Conservation (phyloP, 805 yeast genomes). For the Kodamaea hsintzibuensis region DNA sequence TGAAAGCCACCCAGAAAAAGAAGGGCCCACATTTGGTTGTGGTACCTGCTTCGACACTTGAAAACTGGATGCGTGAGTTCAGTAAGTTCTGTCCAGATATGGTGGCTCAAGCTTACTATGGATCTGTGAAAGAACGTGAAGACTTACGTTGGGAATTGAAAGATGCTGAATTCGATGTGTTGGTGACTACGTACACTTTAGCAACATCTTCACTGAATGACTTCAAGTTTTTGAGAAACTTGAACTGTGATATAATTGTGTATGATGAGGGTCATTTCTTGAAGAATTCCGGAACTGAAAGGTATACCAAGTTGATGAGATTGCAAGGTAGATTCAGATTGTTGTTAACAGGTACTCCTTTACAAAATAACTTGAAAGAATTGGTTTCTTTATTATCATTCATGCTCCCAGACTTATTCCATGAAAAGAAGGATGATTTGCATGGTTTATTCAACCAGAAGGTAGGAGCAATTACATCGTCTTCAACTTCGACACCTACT, state of each 20-base stretch:
- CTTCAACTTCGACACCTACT: conserved; percentile 36
- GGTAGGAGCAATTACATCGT: conserved; percentile 61
- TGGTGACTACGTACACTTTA: conserved; percentile 90
- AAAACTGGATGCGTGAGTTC: conserved; percentile 96
- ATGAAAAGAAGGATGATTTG: conserved; percentile 78
- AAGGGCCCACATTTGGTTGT: conserved; percentile 88
- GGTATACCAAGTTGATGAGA: conserved; percentile 85
- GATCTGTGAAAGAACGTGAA: conserved; percentile 79
- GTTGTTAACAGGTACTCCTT: conserved; percentile 92
- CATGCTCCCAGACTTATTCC: conserved; percentile 81
- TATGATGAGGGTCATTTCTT: conserved; percentile 98
- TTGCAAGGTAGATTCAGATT: conserved; percentile 81
- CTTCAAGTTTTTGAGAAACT: conserved; percentile 69
- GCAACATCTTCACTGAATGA: conserved; percentile 88
- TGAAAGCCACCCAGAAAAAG: conserved; percentile 59
- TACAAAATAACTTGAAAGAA: conserved; percentile 90
- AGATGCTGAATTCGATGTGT: conserved; percentile 70
- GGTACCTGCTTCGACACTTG: conserved; percentile 95
- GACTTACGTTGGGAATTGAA: conserved; percentile 72
- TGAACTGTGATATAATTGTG: conserved; percentile 81
- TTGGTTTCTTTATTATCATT: conserved; percentile 87
- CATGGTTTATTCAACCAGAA: conserved; percentile 83
- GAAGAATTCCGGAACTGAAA: conserved; percentile 83
- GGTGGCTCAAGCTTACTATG: conserved; percentile 90
- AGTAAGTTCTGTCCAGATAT: conserved; percentile 81